phyloP scores from a whole-genome alignment of 345 rosid species.

The Geranium brycei region DNA sequence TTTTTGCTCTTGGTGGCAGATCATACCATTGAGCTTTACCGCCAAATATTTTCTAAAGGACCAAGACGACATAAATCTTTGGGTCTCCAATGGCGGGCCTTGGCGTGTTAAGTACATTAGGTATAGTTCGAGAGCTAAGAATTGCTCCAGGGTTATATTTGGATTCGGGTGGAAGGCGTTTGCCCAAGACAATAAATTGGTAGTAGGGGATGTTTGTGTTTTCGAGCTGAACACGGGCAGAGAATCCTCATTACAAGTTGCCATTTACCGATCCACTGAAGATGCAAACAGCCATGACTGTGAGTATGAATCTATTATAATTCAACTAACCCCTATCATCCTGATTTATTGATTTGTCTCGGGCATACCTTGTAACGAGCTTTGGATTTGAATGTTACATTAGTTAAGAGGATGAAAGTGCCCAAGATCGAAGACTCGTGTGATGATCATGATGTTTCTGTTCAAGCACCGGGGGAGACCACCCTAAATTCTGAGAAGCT shows the following conservation, averaged over 20 bases:
- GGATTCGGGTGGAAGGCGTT: constrained; percentile 1
- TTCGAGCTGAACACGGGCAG: constrained; percentile 4
- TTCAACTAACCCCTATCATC: too few relatives aligned
- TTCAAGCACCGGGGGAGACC: too few relatives aligned
- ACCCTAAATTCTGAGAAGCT: too few relatives aligned
- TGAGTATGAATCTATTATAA: neutral
- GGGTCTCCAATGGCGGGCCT: neutral
- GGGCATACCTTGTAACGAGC: too few relatives aligned
- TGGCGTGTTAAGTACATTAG: neutral
- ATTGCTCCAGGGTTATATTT: neutral
- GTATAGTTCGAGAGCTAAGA: neutral
- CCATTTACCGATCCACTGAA: neutral
- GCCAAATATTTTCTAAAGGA: neutral
- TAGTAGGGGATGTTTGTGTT: constrained; percentile 12
- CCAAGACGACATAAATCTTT: neutral
- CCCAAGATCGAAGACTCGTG: neutral
- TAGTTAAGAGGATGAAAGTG: neutral
- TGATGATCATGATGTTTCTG: too few relatives aligned
- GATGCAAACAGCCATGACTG: neutral
- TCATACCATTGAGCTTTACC: neutral
- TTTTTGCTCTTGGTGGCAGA: too few relatives aligned
- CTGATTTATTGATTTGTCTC: too few relatives aligned
- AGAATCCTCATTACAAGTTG: neutral
- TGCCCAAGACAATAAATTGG: constrained; percentile 1
- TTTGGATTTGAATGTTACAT: neutral